These are phyloP conservation scores for Pouteria glomerata DNA, from an alignment of 148 eudicot species.

Conservation along the genomic window DNA sequence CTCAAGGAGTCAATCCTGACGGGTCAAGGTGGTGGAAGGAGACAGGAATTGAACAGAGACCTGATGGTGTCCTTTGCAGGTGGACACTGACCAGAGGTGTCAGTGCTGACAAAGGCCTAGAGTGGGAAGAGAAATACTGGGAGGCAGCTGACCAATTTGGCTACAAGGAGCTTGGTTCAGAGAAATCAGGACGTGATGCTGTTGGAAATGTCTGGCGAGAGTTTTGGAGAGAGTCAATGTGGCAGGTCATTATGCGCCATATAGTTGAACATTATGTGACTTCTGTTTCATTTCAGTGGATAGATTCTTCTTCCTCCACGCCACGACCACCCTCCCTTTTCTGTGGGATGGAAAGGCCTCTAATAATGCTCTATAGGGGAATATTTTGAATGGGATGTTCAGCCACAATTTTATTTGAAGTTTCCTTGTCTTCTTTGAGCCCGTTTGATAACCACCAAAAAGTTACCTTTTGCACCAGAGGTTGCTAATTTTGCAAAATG, in stretches of 20 bases:
- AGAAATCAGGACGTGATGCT: conserved; percentile 93
- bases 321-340: not conserved
- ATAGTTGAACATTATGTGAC: not conserved
- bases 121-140: conserved; percentile 97
- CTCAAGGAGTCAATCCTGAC: conserved; percentile 49
- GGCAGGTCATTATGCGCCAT: conserved; percentile 46
- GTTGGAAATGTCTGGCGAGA: conserved; percentile 87
- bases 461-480: too few species aligned
- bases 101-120: conserved; percentile 62
- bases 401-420: not conserved
- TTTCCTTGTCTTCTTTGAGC: not conserved
- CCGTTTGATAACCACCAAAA: too few species aligned
- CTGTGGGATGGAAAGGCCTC: not conserved
- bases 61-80: conserved; percentile 73
- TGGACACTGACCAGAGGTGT: conserved; percentile 86
- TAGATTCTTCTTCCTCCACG: not conserved
- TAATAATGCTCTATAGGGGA: not conserved
- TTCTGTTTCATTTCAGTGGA: not conserved
- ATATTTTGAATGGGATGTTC: not conserved
- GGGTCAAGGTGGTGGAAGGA: conserved; percentile 94
- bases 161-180: conserved; percentile 85
- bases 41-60: conserved; percentile 64
- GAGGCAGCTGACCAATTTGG: conserved; percentile 85
- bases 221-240: conserved; percentile 87
- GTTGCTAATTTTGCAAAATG: too few species aligned